A percentile compares a stretch with the other conserved stretches of the same genome.
phyloP scores from a whole-genome alignment of 164 flowering plant species.

The Sedum album region DNA sequence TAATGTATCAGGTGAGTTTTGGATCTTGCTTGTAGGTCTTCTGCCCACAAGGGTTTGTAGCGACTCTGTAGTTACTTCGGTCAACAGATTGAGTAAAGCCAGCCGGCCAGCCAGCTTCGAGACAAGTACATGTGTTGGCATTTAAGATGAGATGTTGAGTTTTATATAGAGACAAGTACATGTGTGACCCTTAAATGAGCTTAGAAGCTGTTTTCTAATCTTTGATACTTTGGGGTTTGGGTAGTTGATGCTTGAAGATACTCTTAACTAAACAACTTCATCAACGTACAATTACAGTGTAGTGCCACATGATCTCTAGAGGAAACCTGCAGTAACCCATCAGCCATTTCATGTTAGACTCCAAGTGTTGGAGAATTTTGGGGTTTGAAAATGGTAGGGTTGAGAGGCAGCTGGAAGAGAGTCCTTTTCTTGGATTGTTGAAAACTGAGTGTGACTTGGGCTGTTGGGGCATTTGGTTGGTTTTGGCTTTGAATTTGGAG shows the following conservation, averaged over 20 bases:
- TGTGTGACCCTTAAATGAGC: slow-evolving; percentile 5
- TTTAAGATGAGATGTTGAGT: neutral
- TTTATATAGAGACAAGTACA: neutral
- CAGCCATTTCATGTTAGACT: neutral
- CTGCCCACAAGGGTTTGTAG: neutral
- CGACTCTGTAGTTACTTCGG: neutral
- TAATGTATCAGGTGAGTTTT: no score
- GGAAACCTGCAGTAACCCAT: neutral
- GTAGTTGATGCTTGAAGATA: neutral
- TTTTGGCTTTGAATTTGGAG: neutral
- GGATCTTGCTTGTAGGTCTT: neutral
- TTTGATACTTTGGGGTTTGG: neutral
- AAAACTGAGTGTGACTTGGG: neutral
- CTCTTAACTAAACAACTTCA: neutral
- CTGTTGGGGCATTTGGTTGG: neutral
- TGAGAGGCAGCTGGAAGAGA: neutral
- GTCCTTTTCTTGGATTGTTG: no score
- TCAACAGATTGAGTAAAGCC: neutral
- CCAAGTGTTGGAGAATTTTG: neutral
- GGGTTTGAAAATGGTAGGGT: neutral
- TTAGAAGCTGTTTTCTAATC: neutral
- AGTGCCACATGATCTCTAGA: neutral
- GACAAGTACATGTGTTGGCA: slow-evolving; percentile 1
- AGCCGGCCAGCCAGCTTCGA: neutral
- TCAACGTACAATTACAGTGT: neutral